Evolutionary conservation across 2,329 filamentous ascomycete species (phyloP).

Genomic region (Eutypa lata): DNA sequence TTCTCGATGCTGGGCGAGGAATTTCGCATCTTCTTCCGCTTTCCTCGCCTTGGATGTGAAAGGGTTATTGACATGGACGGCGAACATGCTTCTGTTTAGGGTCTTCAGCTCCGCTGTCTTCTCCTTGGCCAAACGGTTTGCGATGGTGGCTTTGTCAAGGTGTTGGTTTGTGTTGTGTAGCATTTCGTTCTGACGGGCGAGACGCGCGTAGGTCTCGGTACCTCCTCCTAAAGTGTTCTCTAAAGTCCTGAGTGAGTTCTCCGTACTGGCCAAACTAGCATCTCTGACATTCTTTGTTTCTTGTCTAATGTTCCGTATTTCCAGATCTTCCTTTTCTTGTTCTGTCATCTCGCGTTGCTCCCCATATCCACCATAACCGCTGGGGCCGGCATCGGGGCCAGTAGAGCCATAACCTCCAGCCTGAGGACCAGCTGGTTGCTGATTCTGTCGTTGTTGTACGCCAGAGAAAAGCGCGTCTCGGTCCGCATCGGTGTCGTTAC

Average conservation of each 20-base stretch:
- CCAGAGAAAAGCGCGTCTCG: constrained; percentile 60
- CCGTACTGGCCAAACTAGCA: constrained; percentile 63
- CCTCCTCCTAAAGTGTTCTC: constrained; percentile 69
- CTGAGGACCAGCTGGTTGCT: constrained; percentile 13
- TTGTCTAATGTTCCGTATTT: constrained; percentile 69
- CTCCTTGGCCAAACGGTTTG: constrained; percentile 74
- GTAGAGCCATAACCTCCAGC: constrained; percentile 12
- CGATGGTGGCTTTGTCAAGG: constrained; percentile 73
- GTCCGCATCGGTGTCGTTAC: constrained; percentile 47
- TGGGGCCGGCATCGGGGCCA: constrained; percentile 12
- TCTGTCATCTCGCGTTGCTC: constrained; percentile 76
- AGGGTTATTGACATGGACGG: constrained; percentile 72
- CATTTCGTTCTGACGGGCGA: constrained; percentile 76
- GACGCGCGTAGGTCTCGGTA: constrained; percentile 66
- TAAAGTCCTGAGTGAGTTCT: constrained; percentile 66
- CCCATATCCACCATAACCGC: constrained; percentile 53
- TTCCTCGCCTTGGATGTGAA: constrained; percentile 69
- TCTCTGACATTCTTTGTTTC: constrained; percentile 75
- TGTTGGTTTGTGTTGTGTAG: constrained; percentile 81
- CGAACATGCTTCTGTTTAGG: constrained; percentile 88
- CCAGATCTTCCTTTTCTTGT: constrained; percentile 71
- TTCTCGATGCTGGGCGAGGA: constrained; percentile 65
- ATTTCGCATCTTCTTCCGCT: constrained; percentile 62
- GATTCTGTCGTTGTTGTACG: constrained; percentile 22
- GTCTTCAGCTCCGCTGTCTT: constrained; percentile 80